These are phyloP conservation scores for Leccinum longicurvipes DNA, from an alignment of 768 basidiomycete genomes.

Conservation along the genomic window DNA sequence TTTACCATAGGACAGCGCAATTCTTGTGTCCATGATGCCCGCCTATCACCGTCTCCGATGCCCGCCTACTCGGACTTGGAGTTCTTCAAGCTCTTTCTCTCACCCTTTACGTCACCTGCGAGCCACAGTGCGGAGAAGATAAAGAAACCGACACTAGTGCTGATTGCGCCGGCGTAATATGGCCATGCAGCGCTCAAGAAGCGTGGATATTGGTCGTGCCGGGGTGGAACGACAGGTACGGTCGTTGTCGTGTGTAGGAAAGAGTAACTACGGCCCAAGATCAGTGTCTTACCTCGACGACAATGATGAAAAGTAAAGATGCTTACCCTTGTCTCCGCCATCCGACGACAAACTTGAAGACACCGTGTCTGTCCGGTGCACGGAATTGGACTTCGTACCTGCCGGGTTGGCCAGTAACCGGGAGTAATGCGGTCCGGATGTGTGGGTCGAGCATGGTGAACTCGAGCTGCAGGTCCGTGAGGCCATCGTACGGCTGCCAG, in stretches of 20 bases:
- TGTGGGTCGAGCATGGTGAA: conserved; percentile 99
- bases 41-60: neutral
- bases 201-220: conserved; percentile 93
- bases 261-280: conserved; percentile 51
- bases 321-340: conserved; percentile 85
- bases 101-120: conserved; percentile 71
- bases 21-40: neutral
- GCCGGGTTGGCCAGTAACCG: conserved; percentile 55
- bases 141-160: conserved; percentile 82
- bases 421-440: conserved; percentile 72
- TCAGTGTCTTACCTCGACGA: neutral
- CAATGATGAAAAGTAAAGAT: neutral
- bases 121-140: conserved; percentile 87
- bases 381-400: conserved; percentile 83
- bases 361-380: conserved; percentile 93
- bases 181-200: conserved; percentile 97
- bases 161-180: conserved; percentile 89
- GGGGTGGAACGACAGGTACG: conserved; percentile 86
- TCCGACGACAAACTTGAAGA: conserved; percentile 95
- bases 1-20: conserved; percentile 3
- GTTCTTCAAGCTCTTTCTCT: conserved; percentile 45
- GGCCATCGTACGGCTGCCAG: conserved; percentile 72
- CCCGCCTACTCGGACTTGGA: conserved; percentile 27
- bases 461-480: conserved; percentile 85
- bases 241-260: conserved; percentile 69